These are phyloP conservation scores for Trichoderma sp. DNA, from an alignment of 2,329 filamentous ascomycete species.

Conservation along the genomic window DNA sequence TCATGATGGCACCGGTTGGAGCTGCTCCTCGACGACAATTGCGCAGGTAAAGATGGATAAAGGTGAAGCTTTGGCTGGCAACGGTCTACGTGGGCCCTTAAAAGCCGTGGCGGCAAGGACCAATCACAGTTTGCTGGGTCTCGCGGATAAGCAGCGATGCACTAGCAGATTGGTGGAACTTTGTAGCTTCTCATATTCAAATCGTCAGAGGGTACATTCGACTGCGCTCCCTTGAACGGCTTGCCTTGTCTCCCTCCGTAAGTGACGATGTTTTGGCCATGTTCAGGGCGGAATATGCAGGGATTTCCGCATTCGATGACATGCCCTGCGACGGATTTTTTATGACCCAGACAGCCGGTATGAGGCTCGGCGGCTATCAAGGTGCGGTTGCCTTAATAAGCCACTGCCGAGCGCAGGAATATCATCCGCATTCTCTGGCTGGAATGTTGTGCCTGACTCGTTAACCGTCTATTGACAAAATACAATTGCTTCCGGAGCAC, in stretches of 20 bases:
- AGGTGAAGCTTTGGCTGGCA: slow-evolving; percentile 5
- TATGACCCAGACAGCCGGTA: neutral
- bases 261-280: neutral
- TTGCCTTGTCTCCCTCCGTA: neutral
- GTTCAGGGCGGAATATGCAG: neutral
- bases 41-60: neutral
- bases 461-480: neutral
- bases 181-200: neutral
- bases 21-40: neutral
- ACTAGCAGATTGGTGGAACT: neutral
- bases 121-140: neutral
- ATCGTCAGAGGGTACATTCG: neutral
- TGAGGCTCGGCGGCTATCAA: neutral
- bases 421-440: neutral
- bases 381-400: neutral
- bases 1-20: slow-evolving; percentile 57
- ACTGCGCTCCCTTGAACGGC: neutral
- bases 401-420: neutral
- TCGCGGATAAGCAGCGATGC: slow-evolving; percentile 5
- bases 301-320: slow-evolving; percentile 2
- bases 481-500: neutral
- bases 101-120: neutral
- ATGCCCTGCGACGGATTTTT: neutral
- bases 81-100: slow-evolving; percentile 1
- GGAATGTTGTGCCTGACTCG: neutral